Evolutionary conservation across 805 yeast species (phyloP), one percentile per base, ranked within the genome.

Genomic region (Naumovozyma baii): DNA sequence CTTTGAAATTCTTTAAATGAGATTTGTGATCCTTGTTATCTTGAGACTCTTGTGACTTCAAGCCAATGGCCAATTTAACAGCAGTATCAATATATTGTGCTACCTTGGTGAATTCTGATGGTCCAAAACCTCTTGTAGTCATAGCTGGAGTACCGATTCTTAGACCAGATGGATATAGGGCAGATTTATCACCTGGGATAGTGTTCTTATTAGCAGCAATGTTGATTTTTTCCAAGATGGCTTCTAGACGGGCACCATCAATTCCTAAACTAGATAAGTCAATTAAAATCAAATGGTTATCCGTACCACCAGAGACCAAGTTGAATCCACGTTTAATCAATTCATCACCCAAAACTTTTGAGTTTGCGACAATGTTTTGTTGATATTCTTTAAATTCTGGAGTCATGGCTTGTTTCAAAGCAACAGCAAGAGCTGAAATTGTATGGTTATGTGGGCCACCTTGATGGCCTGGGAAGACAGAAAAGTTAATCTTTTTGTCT

Each of bases 371-470:
- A 20, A 90, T 95, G 51, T 76, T 74, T 58, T 75, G 66, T 68
- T 90, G 97, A 70, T 90, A 90, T 54, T 76, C 72, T 62, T 75
- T 81, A 70, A 80, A 90, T 63, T 85, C 96, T 30, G 95, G 94
- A 35, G 90, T 72, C 38, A 76, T 70, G 41, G 95, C 88, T 71
- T 90, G 97, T 61, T 85, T 85, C 57, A 90, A 74, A 30, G 97
- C 97, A 42, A 87, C 90, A 25, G 97, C 94, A 53, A 90, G 72
- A 16, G 97, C 97, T 48, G 95, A 78, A 58, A 90, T 90, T 54
- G 97, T 90, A 68, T 90, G 96, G 71, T 90, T 90, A 67, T 90
- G 97, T 51, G 98, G 98, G 60, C 98, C 98, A 72, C 98, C 98
- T 72, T 90, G 98, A 66, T 90, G 97, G 49, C 94, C 97, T 52